phyloP scores from a whole-genome alignment of 176 grass and related monocot species.

The Microstegium vimineum region DNA sequence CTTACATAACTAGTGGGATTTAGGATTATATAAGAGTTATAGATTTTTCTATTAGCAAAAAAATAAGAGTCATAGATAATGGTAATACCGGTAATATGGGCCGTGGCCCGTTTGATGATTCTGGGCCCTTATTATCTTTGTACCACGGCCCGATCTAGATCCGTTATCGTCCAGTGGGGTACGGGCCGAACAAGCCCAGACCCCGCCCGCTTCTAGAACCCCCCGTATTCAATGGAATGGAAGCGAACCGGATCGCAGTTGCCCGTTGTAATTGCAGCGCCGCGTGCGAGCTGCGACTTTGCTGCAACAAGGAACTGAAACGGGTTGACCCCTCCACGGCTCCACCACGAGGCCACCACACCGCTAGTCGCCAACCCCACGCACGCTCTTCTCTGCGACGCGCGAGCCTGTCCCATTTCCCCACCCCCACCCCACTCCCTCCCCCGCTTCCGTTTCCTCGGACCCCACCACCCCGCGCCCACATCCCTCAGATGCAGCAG shows the following conservation, averaged over 20 bases:
- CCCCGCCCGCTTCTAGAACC: background rate
- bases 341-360: background rate
- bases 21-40: too few species aligned
- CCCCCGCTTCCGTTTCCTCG: background rate
- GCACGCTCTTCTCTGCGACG: background rate
- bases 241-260: background rate
- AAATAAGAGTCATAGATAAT: too few species aligned
- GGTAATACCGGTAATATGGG: too few species aligned
- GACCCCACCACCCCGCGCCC: background rate
- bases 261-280: conserved; percentile 11
- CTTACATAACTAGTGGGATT: too few species aligned
- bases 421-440: background rate
- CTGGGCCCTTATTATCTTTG: too few species aligned
- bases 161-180: too few species aligned
- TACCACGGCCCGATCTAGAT: too few species aligned
- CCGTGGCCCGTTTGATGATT: too few species aligned
- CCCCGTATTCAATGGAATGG: background rate
- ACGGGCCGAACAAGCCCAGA: background rate
- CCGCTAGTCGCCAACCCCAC: background rate
- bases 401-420: background rate
- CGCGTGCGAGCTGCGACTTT: conserved; percentile 18
- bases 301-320: background rate
- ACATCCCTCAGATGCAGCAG: conserved; percentile 53
- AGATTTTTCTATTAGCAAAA: too few species aligned
- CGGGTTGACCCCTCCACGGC: conserved; percentile 39